phyloP scores from a whole-genome alignment of 345 rosid genomes.

The Eutrema japonicum region DNA sequence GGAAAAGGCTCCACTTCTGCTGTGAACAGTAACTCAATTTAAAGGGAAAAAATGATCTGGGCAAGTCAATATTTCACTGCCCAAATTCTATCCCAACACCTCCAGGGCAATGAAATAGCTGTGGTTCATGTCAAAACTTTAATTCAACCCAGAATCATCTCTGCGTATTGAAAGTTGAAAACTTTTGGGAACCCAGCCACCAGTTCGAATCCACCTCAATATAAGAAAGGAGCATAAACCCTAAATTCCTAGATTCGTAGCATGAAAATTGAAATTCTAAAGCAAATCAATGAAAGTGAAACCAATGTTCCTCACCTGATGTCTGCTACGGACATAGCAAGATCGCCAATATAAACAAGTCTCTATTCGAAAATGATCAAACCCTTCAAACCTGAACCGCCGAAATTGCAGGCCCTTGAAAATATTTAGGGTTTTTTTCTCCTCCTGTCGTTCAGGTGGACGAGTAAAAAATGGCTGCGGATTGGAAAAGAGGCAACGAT shows the following conservation, averaged over 20 bases:
- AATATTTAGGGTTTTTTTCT: conserved; percentile 22
- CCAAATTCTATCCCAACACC: background rate
- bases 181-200: background rate
- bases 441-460: conserved; percentile 8
- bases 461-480: conserved; percentile 41
- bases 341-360: conserved; percentile 33
- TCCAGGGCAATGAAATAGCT: background rate
- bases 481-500: conserved; percentile 24
- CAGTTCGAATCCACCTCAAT: background rate
- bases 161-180: background rate
- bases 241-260: conserved; percentile 8
- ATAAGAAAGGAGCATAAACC: conserved; percentile 7
- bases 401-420: conserved; percentile 14
- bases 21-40: background rate
- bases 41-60: conserved; percentile 1
- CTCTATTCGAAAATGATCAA: conserved; percentile 8
- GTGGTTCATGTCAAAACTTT: background rate
- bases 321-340: conserved; percentile 32
- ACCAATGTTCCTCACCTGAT: conserved; percentile 37
- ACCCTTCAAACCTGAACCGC: background rate
- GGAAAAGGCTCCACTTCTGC: background rate
- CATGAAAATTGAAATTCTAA: background rate
- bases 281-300: conserved; percentile 15
- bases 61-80: conserved; percentile 4
- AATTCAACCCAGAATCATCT: conserved; percentile 10